Evolutionary conservation across 345 rosid genomes (phyloP), one percentile per base, ranked within the genome.

Genomic region (Euphorbia pulcherrima): DNA sequence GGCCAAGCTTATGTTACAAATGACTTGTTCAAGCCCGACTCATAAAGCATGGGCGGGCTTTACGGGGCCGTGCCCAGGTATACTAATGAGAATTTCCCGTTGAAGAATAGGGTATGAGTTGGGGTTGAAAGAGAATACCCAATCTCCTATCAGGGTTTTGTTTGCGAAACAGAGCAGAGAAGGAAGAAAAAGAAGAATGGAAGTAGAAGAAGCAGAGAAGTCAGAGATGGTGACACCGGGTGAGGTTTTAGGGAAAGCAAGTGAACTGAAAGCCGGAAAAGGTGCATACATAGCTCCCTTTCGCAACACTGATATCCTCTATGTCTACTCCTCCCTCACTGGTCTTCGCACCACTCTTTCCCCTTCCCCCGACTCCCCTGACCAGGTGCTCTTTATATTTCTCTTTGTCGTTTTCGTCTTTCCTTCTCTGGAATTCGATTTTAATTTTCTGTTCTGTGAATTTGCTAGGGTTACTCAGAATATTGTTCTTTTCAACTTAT

Each of bases 291-390:
- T 77, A 30, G 86, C 86, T 26, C 68, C 83, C 41, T 81, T 78
- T 69, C 88, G 81, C 56, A 68, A 77, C 61, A 77, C 88, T 28
- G 70, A 72, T 0, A 51, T 72, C n/a, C 40, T 37, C 29, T 77
- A 40, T 35, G 85, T 94, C 83, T 89, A 82, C 78, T 86, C 99
- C 76, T 89, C 97, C 46, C 86, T 94, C 72, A 80, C 86, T 1
- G 97, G 97, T 26, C 71, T 80, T 53, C 80, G 80, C 77, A 89
- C 79, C 60, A 81, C 82, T 26, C 64, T 75, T 4, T 41, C 83
- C 28, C 86, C 92, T 58, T 69, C 83, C 26, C 60, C 82, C 0
- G 92, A 83, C 41, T 85, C 92, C 18, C 68, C 78, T 39, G 99
- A 89, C 84, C 85, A 86, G 97, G 98, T 87, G 47, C 41, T 4